Evolutionary conservation across 495 filamentous ascomycete species (phyloP).

Genomic region (Podospora pseudoanserina): DNA sequence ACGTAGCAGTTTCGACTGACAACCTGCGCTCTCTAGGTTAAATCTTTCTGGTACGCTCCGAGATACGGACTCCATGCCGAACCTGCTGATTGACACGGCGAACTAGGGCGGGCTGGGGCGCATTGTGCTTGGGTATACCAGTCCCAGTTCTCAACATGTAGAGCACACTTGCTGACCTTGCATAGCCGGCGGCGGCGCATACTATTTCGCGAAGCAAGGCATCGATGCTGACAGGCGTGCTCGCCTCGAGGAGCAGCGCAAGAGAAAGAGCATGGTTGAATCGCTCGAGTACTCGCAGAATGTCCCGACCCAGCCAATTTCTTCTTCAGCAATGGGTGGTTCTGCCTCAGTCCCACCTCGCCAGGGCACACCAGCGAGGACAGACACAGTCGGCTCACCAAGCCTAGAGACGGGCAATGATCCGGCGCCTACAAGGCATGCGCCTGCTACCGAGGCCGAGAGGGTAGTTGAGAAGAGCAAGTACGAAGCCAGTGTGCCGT

Average conservation of each 20-base stretch:
- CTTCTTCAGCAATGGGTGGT: conserved; percentile 40
- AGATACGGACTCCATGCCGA: background rate
- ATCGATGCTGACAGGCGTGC: conserved; percentile 83
- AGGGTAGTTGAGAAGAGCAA: conserved; percentile 77
- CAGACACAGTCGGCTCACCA: conserved; percentile 67
- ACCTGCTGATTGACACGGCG: conserved; percentile 10
- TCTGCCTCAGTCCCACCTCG: conserved; percentile 23
- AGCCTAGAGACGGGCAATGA: conserved; percentile 74
- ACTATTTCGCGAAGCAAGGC: conserved; percentile 91
- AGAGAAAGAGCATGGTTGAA: conserved; percentile 58
- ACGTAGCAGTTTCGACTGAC: conserved; percentile 23
- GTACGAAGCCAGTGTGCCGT: conserved; percentile 74
- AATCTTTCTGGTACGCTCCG: conserved; percentile 58
- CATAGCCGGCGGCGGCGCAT: conserved; percentile 79
- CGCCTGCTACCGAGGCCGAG: conserved; percentile 67
- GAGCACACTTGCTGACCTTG: conserved; percentile 4
- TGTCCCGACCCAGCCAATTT: conserved; percentile 28
- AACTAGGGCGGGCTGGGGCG: conserved; percentile 76
- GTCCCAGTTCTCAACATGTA: conserved; percentile 3
- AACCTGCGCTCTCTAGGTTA: conserved; percentile 39
- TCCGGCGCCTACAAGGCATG: conserved; percentile 83
- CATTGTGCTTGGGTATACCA: conserved; percentile 70
- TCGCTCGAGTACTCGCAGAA: conserved; percentile 55
- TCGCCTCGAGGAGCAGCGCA: conserved; percentile 63
- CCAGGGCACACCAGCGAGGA: conserved; percentile 40